A percentile compares a stretch with the other conserved stretches of the same genome.
Conservation (phyloP, 768 basidiomycete genomes). For the Clavulina sp. region DNA sequence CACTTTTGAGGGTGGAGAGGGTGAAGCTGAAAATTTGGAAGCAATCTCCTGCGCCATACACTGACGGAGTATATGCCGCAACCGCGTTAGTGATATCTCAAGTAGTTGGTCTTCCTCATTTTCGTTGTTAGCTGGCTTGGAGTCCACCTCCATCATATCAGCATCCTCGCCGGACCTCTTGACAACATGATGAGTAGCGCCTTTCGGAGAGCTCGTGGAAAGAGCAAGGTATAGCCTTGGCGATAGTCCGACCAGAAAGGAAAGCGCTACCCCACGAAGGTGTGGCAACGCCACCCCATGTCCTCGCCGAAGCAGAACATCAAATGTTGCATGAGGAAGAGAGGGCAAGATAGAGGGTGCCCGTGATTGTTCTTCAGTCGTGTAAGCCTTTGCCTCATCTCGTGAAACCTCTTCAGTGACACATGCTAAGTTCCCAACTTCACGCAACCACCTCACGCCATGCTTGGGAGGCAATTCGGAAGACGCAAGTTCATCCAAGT, state of each 20-base stretch:
- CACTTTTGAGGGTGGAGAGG: too few species aligned
- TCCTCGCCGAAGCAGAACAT: conserved; percentile 48
- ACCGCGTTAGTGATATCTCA: too few species aligned
- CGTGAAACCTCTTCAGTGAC: conserved; percentile 28
- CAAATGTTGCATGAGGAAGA: conserved; percentile 33
- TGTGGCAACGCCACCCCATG: conserved; percentile 61
- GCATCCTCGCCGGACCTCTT: too few species aligned
- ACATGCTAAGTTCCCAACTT: background rate
- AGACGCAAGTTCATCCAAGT: too few species aligned
- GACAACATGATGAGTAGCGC: too few species aligned
- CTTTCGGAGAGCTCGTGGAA: too few species aligned
- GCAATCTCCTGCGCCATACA: too few species aligned
- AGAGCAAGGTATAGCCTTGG: conserved; percentile 51
- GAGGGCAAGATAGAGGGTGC: conserved; percentile 6
- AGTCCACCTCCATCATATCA: too few species aligned
- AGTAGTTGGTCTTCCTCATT: too few species aligned
- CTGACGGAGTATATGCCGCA: too few species aligned
- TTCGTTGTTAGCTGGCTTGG: too few species aligned
- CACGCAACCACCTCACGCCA: conserved; percentile 14
- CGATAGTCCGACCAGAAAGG: conserved; percentile 55
- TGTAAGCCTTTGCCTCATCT: conserved; percentile 30
- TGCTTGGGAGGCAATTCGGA: conserved; percentile 21
- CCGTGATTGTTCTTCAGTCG: background rate
- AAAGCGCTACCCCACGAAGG: conserved; percentile 45
- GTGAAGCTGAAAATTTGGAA: too few species aligned